Percentiles rank a stretch among this genome's conserved stretches.
These are phyloP conservation scores for Xylaria scruposa DNA, from an alignment of 495 filamentous ascomycete genomes.

Conservation along the genomic window DNA sequence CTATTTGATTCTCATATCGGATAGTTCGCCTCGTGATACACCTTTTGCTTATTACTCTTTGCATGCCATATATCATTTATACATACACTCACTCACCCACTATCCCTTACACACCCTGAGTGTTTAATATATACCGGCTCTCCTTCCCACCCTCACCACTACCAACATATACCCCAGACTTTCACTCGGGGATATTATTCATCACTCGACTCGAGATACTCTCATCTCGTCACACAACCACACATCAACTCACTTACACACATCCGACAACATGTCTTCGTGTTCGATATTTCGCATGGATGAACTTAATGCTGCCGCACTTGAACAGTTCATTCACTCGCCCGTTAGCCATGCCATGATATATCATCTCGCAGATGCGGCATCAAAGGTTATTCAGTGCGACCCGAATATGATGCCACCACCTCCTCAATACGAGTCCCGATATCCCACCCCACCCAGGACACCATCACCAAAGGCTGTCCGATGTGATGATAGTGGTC, in stretches of 20 bases:
- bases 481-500: constrained; percentile 47
- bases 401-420: constrained; percentile 63
- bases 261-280: constrained; percentile 45
- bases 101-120: constrained; percentile 16
- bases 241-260: constrained; percentile 24
- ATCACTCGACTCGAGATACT: constrained; percentile 26
- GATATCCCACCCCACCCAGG: constrained; percentile 71
- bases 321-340: constrained; percentile 86
- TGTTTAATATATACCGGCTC: constrained; percentile 23
- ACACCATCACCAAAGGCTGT: constrained; percentile 66
- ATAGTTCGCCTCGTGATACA: constrained; percentile 45
- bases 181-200: constrained; percentile 19
- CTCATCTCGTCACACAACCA: constrained; percentile 28
- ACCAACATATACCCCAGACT: not conserved
- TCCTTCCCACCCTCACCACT: constrained; percentile 11
- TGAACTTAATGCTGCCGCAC: constrained; percentile 76
- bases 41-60: constrained; percentile 29
- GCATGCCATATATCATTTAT: constrained; percentile 29
- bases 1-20: constrained; percentile 39
- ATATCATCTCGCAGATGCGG: constrained; percentile 79
- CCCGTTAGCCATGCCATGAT: constrained; percentile 88
- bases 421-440: constrained; percentile 52
- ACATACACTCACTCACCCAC: constrained; percentile 17
- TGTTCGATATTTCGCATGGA: constrained; percentile 43
- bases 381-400: constrained; percentile 88